phyloP scores from a whole-genome alignment of 345 rosid species.

The Hibiscus syriacus region DNA sequence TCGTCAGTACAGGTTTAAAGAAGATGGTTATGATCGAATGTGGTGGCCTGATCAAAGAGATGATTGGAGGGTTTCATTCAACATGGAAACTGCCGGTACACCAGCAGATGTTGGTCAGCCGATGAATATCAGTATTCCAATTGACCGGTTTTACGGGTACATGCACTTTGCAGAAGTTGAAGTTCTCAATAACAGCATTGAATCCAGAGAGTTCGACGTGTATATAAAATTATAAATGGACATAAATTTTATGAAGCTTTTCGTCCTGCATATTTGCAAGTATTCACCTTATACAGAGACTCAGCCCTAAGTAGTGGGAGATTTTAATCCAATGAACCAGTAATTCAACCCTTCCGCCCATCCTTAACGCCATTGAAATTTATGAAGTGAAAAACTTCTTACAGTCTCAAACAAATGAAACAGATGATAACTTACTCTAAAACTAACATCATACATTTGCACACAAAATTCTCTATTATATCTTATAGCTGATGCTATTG shows the following conservation, averaged over 20 bases:
- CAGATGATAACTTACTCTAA: background rate
- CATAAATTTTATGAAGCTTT: background rate
- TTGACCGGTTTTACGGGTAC: slow-evolving; percentile 12
- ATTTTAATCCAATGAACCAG: background rate
- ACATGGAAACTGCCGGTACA: slow-evolving; percentile 5
- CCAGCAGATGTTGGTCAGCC: background rate
- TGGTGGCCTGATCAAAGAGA: slow-evolving; percentile 3
- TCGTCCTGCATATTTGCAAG: background rate
- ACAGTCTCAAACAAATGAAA: background rate
- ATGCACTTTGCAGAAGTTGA: slow-evolving; percentile 28
- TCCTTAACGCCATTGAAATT: background rate
- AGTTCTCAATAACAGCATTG: slow-evolving; percentile 9
- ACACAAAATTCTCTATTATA: background rate
- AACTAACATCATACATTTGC: background rate
- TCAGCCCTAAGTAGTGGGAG: background rate
- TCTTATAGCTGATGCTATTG: slow-evolving; percentile 27
- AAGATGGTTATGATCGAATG: slow-evolving; percentile 15
- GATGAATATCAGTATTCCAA: background rate
- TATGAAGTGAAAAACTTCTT: background rate
- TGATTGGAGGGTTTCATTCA: background rate
- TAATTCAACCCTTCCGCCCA: background rate
- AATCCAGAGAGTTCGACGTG: slow-evolving; percentile 19
- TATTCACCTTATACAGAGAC: background rate
- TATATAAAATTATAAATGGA: background rate
- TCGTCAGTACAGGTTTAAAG: slow-evolving; percentile 17